Evolutionary conservation across 2,329 filamentous ascomycete genomes (phyloP).

Genomic region (Hymenoscyphus scutula): DNA sequence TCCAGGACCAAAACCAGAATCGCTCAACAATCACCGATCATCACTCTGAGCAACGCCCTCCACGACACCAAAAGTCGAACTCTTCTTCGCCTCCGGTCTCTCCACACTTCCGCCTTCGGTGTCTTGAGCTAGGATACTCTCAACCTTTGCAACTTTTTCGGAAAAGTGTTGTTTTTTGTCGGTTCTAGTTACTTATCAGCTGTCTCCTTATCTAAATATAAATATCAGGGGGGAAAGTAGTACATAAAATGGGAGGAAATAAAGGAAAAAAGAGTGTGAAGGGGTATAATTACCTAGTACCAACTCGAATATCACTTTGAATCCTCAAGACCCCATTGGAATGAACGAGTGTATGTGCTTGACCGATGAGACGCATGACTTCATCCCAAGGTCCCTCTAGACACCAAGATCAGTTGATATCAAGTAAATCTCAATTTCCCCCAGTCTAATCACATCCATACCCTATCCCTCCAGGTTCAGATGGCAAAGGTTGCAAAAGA

Average conservation of each 20-base stretch:
- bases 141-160: constrained; percentile 13
- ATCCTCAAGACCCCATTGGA: constrained; percentile 74
- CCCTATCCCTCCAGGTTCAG: not conserved
- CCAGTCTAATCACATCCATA: not conserved
- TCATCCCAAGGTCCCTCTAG: constrained; percentile 88
- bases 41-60: constrained; percentile 3
- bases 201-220: too few species aligned
- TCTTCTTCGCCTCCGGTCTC: not conserved
- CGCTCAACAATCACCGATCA: not conserved
- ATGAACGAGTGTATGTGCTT: constrained; percentile 78
- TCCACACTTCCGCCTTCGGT: not conserved
- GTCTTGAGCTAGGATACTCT: constrained; percentile 11
- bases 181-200: constrained; percentile 4
- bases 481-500: too few species aligned
- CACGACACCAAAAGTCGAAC: not conserved
- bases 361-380: constrained; percentile 81
- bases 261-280: too few species aligned
- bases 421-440: not conserved
- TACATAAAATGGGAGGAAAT: too few species aligned
- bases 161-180: constrained; percentile 14
- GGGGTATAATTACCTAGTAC: too few species aligned
- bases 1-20: too few species aligned
- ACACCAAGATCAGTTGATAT: constrained; percentile 9
- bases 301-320: constrained; percentile 84
- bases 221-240: too few species aligned